phyloP scores from a whole-genome alignment of 2,329 filamentous ascomycete species.

The Teratosphaeria viscida region DNA sequence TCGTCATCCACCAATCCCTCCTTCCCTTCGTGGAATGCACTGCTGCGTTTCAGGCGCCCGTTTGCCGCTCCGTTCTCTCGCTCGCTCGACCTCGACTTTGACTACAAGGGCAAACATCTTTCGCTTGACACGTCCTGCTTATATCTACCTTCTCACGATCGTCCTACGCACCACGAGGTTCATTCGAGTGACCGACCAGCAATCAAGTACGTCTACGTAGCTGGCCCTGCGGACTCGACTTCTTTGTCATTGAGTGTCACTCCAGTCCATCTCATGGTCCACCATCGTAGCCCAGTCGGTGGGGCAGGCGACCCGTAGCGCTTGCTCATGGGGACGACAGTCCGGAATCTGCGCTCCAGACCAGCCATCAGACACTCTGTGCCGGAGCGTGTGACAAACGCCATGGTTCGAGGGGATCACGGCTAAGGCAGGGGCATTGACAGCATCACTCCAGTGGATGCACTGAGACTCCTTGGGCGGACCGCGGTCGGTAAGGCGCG shows the following conservation, averaged over 20 bases:
- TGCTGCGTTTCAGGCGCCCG: background rate
- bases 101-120: background rate
- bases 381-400: conserved; percentile 1
- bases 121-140: background rate
- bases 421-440: background rate
- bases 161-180: background rate
- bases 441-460: background rate
- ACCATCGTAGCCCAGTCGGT: background rate
- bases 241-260: conserved; percentile 3
- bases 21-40: background rate
- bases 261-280: background rate
- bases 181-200: background rate
- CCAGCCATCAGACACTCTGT: background rate
- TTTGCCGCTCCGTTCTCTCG: background rate
- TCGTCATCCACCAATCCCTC: conserved; percentile 1
- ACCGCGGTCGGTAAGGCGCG: conserved; percentile 2
- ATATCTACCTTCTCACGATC: background rate
- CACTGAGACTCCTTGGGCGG: background rate
- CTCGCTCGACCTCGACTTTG: background rate
- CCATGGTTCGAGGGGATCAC: background rate
- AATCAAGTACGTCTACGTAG: background rate
- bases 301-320: background rate
- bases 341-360: background rate
- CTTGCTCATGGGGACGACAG: background rate
- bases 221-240: background rate